A percentile compares a stretch with the other conserved stretches of the same genome.
Evolutionary conservation across 23 red algal genomes (phyloP).

Genomic region (Pyropia haitanensis): DNA sequence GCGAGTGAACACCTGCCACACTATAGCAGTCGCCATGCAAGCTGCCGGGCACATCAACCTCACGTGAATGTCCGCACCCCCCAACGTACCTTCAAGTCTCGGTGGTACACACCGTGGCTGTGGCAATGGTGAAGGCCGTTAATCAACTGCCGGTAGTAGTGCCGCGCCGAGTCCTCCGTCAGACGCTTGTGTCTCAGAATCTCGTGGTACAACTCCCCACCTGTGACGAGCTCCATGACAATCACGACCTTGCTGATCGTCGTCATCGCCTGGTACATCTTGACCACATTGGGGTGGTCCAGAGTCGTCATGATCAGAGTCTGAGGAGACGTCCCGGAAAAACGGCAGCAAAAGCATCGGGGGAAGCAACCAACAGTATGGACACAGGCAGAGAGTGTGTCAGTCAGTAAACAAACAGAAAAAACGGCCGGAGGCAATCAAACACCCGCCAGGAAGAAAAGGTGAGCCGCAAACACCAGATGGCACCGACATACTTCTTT

Average conservation of each 20-base stretch:
- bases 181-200: slow-evolving; percentile 11
- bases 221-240: slow-evolving; percentile 48
- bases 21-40: no score
- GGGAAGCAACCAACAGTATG: no score
- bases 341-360: no score
- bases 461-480: no score
- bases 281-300: slow-evolving; percentile 20
- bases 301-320: slow-evolving; percentile 19
- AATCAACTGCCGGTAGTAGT: slow-evolving; percentile 30
- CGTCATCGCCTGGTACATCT: slow-evolving; percentile 14
- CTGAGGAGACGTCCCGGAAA: no score
- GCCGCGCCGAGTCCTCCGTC: slow-evolving; percentile 8
- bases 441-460: no score
- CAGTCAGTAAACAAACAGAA: no score
- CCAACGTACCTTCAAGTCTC: slow-evolving; percentile 14
- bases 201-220: slow-evolving; percentile 24
- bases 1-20: no score
- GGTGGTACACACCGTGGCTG: slow-evolving; percentile 20
- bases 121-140: slow-evolving; percentile 23
- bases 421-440: no score
- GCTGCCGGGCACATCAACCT: no score
- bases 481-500: neutral
- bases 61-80: no score
- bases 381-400: no score
- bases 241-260: slow-evolving; percentile 18